Conservation (phyloP, 805 yeast species). For the Lachancea nothofagi region DNA sequence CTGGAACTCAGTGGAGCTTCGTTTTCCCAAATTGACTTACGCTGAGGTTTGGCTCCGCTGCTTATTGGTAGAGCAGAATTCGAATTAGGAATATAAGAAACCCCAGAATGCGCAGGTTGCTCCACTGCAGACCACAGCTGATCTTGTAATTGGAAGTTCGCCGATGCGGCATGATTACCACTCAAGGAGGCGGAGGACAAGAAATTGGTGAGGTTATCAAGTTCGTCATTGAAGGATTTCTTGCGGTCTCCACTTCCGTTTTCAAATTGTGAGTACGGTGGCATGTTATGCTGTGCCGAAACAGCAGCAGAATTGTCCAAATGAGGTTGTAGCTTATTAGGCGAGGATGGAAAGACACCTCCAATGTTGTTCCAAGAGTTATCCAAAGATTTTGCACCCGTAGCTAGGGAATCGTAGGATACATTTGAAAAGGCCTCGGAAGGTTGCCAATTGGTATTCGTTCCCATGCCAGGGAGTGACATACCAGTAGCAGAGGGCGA, state of each 20-base stretch:
- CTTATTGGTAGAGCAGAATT: slow-evolving; percentile 4
- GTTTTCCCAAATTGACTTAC: slow-evolving; percentile 28
- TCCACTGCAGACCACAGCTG: slow-evolving; percentile 6
- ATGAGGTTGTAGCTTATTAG: slow-evolving; percentile 1
- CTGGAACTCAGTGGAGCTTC: slow-evolving; percentile 7
- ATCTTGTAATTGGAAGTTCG: slow-evolving; percentile 3
- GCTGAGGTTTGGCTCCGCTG: slow-evolving; percentile 2
- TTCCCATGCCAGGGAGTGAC: slow-evolving; percentile 1
- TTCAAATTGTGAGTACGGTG: slow-evolving; percentile 10
- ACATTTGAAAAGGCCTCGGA: neutral
- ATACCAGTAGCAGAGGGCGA: neutral
- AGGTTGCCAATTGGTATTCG: slow-evolving; percentile 4
- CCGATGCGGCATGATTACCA: slow-evolving; percentile 8
- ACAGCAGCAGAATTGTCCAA: slow-evolving; percentile 1
- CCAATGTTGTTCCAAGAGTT: slow-evolving; percentile 5
- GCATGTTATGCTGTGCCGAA: neutral
- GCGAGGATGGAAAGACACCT: slow-evolving; percentile 5
- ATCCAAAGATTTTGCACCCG: neutral
- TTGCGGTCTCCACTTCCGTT: slow-evolving; percentile 8
- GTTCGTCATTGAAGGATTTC: slow-evolving; percentile 23
- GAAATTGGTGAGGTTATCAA: slow-evolving; percentile 25
- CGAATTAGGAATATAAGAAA: neutral
- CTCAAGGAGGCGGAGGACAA: slow-evolving; percentile 24
- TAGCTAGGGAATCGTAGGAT: slow-evolving; percentile 3
- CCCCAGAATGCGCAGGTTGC: neutral